Conservation (phyloP, 179 eudicot species). For the Spinacia oleracea region DNA sequence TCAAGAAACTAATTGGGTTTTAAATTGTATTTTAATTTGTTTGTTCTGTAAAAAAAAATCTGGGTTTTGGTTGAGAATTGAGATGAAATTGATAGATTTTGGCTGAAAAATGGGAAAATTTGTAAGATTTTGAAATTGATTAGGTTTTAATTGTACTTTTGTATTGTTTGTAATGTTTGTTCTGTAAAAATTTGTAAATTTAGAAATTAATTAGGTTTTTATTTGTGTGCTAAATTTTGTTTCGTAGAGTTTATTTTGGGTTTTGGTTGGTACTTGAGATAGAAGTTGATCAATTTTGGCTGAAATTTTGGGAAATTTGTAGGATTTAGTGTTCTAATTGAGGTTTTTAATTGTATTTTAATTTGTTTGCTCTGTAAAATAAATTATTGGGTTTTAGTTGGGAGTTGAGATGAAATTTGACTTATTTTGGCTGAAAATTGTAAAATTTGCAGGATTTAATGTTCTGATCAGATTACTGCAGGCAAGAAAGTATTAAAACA, state of each 20-base stretch:
- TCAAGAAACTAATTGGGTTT: neutral
- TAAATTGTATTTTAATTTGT: neutral
- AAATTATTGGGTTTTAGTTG: neutral
- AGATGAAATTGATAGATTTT: neutral
- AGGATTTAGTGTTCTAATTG: neutral
- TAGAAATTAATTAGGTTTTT: no score
- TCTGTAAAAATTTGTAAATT: no score
- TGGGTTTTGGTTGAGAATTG: neutral
- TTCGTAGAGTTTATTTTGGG: neutral
- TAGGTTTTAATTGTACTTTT: no score
- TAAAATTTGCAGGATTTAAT: neutral
- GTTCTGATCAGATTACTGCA: neutral
- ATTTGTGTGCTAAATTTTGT: no score
- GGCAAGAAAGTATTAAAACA: neutral
- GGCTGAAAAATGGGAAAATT: neutral
- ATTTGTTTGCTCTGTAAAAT: neutral
- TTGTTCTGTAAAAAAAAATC: neutral
- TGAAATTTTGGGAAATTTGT: neutral
- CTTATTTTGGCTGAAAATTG: neutral
- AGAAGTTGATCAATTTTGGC: neutral
- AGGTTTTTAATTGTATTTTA: neutral
- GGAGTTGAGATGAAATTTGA: neutral
- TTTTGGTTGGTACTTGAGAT: neutral
- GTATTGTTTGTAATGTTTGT: no score
- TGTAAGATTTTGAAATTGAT: neutral